Base-by-base conservation (phyloP, 768 basidiomycete genomes). In the Psilocybe azurescens region DNA sequence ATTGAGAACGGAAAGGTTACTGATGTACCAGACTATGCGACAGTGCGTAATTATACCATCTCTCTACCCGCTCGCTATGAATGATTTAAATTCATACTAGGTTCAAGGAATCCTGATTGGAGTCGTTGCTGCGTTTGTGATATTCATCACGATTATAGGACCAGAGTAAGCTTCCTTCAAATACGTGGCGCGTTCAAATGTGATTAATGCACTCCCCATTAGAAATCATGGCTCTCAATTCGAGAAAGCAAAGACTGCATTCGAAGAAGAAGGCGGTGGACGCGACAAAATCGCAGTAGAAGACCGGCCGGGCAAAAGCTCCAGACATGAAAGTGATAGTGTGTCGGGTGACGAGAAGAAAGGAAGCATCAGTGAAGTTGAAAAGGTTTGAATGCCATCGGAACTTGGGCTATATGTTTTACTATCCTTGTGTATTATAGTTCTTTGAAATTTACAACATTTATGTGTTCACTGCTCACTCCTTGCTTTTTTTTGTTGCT, bases 61-160 rank as follows among this genome's bases (percentile, higher is more conserved):
- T n/a, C 41, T 16, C 11, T 18, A 9, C 24, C 2, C 24, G 24
- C 10, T 7, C 52, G n/a, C 1, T 14, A 5, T 1, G 18, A n/a
- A 24, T 1, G 7, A 33, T 16, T 6, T 56, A 11, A 41, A 38
- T 5, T 14, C 32, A 1, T 10, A 5, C 11, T 47, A 84, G 73
- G 91, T 93, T 4, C 91, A 94, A 78, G 93, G 91, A 44, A 95
- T 98, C 69, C 81, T 98, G 39, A 89, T 97, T 51, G 95, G 95
- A 7, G 81, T 84, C 29, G 90, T 97, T 18, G 81, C 91, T 1
- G 88, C 86, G 0, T 96, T 90, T 65, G 86, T 93, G 46, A 74
- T 97, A 49, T 30, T 94, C 70, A 82, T 93, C 68, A 89, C 89
- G 11, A 77, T 94, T 64, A 73, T 97, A 59, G 95, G 95, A 3